A percentile compares a stretch with the other conserved stretches of the same genome.
Evolutionary conservation across 164 flowering plant species (phyloP).

Genomic region (Akebia trifoliata): DNA sequence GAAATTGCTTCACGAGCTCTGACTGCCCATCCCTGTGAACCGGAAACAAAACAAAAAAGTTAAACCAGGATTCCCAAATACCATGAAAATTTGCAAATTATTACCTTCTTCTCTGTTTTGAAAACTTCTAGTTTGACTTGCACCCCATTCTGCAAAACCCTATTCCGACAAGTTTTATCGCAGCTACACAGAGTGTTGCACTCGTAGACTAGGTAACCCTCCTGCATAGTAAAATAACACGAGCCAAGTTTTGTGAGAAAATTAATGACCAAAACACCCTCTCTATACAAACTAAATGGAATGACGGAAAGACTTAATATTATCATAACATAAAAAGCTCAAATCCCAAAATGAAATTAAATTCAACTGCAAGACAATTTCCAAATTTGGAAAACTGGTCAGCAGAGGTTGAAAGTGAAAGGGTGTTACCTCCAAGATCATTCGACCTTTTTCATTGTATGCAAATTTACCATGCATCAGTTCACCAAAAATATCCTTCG

Average conservation of each 20-base stretch:
- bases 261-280: neutral
- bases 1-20: constrained; percentile 72
- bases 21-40: constrained; percentile 92
- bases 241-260: neutral
- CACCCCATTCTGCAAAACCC: constrained; percentile 92
- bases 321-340: no score
- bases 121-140: constrained; percentile 75
- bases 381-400: neutral
- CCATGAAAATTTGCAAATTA: neutral
- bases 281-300: no score
- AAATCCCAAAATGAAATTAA: neutral
- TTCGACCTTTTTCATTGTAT: constrained; percentile 69
- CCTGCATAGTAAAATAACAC: constrained; percentile 42
- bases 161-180: constrained; percentile 64
- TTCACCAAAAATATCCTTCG: constrained; percentile 74
- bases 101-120: constrained; percentile 80
- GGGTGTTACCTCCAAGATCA: constrained; percentile 72
- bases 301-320: no score
- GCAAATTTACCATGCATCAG: constrained; percentile 84
- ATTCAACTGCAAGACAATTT: neutral
- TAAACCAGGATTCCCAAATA: constrained; percentile 1
- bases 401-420: neutral
- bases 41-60: constrained; percentile 1
- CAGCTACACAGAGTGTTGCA: constrained; percentile 81
- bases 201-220: constrained; percentile 86